These are phyloP conservation scores for Cadophora malorum DNA, from an alignment of 2,329 filamentous ascomycete genomes.

Conservation along the genomic window DNA sequence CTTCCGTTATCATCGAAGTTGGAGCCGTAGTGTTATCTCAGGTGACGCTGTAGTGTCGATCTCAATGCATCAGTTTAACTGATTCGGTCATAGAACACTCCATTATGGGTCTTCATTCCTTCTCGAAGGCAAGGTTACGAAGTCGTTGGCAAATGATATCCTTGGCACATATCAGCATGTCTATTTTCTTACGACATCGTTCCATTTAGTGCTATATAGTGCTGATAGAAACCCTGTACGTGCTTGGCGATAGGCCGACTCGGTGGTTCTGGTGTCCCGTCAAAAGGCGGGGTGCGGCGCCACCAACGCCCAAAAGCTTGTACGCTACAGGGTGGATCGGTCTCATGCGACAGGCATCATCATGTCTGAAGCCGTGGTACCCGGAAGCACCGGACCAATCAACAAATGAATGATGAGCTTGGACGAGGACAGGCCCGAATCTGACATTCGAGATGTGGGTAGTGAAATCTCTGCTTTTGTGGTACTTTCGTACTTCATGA, in stretches of 20 bases:
- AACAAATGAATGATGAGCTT: background rate
- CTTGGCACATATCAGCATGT: conserved; percentile 20
- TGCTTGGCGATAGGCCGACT: background rate
- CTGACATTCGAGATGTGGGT: background rate
- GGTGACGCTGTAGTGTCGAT: background rate
- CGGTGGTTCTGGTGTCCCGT: background rate
- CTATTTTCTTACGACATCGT: conserved; percentile 24
- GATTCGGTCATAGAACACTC: background rate
- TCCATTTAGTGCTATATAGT: conserved; percentile 6
- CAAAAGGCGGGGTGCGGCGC: background rate
- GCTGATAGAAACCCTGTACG: background rate
- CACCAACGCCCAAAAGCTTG: conserved; percentile 14
- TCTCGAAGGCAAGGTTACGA: conserved; percentile 3
- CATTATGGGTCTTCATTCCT: background rate
- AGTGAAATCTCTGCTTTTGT: background rate
- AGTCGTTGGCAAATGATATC: conserved; percentile 16
- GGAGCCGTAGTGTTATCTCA: background rate
- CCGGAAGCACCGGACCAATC: conserved; percentile 6
- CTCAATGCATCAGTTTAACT: background rate
- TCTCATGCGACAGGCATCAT: conserved; percentile 6
- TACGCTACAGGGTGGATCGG: conserved; percentile 1
- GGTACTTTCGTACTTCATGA: background rate
- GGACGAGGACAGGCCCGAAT: background rate
- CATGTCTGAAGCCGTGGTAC: conserved; percentile 6
- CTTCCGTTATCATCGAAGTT: conserved; percentile 12